Evolutionary conservation across 1,139 yeast genomes (phyloP), one percentile per base, ranked within the genome.

Genomic region (Geotrichum bryndzae): DNA sequence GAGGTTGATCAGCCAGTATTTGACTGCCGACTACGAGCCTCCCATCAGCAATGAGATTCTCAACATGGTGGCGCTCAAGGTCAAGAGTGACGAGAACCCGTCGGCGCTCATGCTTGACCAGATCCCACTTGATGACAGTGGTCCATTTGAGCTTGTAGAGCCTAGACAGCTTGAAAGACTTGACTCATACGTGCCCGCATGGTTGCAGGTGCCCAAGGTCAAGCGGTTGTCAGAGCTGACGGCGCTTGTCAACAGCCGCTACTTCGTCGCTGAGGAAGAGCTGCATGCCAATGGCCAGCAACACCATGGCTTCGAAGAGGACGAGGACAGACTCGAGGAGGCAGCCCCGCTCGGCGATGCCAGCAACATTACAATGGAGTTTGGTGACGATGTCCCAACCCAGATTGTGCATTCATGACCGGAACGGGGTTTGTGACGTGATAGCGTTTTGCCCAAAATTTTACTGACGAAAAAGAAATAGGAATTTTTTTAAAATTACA

Each of bases 121-220:
- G 29, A 82, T 87, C 53, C 86, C 92, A 10, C 76, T 82, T 11
- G 81, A 79, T 63, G 82, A 80, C 63, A 76, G 86, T 67, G 97
- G 96, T 1, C 92, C 95, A 69, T 94, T 92, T 75, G 90, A 96
- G 78, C 82, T 86, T 65, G 88, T 90, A 62, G 88, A 84, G 64
- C 87, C 95, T 57, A 84, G 99, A 70, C 92, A 90, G 61, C 86
- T 94, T 75, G 85, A 90, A 62, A 84, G 91, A 72, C 92, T 95
- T 58, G 98, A 94, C 76, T 96, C 97, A 1, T 94, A 92, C 72
- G 96, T 95, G 65, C 99, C 99, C 52, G 95, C 96, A 1, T 89
- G 96, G 90, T 80, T 92, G 76, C 90, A 88, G 67, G 84, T 91
- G 67, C 98, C 98, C 54, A 87, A 84, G 51, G 86, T 95, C 56